Evolutionary conservation across 768 basidiomycete genomes (phyloP).

Genomic region (Boletus rubescentipes): DNA sequence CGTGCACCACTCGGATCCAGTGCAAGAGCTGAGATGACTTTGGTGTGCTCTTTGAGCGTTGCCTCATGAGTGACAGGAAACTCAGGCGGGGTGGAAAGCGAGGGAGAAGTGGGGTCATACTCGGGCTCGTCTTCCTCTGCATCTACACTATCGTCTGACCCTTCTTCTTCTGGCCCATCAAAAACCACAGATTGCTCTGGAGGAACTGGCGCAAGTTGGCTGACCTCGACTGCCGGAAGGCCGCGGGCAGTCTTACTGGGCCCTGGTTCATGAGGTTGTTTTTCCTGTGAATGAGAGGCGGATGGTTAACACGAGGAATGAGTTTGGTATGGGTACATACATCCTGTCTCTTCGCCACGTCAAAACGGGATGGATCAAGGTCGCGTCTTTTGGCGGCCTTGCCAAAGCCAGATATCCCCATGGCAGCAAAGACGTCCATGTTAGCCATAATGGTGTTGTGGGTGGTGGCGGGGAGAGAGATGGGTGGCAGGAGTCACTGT

Average conservation of each 20-base stretch:
- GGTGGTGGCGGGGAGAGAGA: slow-evolving; percentile 1
- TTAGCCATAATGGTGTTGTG: slow-evolving; percentile 46
- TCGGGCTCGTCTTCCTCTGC: slow-evolving; percentile 40
- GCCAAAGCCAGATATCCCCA: slow-evolving; percentile 85
- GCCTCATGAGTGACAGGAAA: slow-evolving; percentile 94
- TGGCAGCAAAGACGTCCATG: slow-evolving; percentile 72
- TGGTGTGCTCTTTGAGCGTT: slow-evolving; percentile 89
- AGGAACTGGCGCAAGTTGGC: slow-evolving; percentile 11
- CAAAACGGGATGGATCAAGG: slow-evolving; percentile 75
- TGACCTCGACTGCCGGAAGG: slow-evolving; percentile 22
- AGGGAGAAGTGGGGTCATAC: slow-evolving; percentile 47
- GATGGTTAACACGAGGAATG: slow-evolving; percentile 23
- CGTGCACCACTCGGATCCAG: slow-evolving; percentile 95
- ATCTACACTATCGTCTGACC: slow-evolving; percentile 25
- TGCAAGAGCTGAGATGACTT: slow-evolving; percentile 90
- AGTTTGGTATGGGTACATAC: slow-evolving; percentile 19
- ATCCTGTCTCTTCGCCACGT: slow-evolving; percentile 67
- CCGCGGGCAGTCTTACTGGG: slow-evolving; percentile 9
- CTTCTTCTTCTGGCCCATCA: slow-evolving; percentile 20
- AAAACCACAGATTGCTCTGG: slow-evolving; percentile 1
- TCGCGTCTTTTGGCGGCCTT: slow-evolving; percentile 65
- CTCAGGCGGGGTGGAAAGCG: slow-evolving; percentile 43
- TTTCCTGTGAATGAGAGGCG: slow-evolving; percentile 11
- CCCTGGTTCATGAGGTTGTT: slow-evolving; percentile 16
- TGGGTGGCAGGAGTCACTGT: slow-evolving; percentile 19